These are phyloP conservation scores for Cucumis variabilis DNA, from an alignment of 331 rosid genomes.

Conservation along the genomic window DNA sequence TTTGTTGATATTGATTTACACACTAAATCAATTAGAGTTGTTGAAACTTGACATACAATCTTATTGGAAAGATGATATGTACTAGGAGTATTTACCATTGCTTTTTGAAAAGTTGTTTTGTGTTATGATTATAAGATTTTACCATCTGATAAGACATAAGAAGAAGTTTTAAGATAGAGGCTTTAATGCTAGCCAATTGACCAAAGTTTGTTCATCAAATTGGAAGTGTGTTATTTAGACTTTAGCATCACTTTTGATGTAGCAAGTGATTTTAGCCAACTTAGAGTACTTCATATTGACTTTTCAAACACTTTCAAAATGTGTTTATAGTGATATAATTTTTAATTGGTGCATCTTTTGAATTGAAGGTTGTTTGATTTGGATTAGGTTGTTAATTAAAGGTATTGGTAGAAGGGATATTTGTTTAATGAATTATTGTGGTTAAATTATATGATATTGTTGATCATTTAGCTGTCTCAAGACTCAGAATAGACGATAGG, in stretches of 20 bases:
- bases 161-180: conserved; percentile 15
- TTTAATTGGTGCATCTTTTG: not conserved
- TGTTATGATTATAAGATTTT: not conserved
- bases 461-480: not conserved
- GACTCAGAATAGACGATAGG: not conserved
- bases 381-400: not conserved
- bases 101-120: conserved; percentile 12
- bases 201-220: not conserved
- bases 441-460: not conserved
- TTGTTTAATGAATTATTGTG: not conserved
- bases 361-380: not conserved
- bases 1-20: not conserved
- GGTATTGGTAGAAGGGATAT: not conserved
- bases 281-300: not conserved
- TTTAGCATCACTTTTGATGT: too few species aligned
- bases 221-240: not conserved
- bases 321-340: not conserved
- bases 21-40: not conserved
- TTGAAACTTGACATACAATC: conserved; percentile 19
- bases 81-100: not conserved
- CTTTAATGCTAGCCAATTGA: not conserved
- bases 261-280: too few species aligned
- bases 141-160: not conserved
- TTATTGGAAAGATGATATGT: not conserved
- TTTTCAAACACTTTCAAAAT: not conserved